Evolutionary conservation across 176 grass and related monocot genomes (phyloP).

Genomic region (Oryza meridionalis): DNA sequence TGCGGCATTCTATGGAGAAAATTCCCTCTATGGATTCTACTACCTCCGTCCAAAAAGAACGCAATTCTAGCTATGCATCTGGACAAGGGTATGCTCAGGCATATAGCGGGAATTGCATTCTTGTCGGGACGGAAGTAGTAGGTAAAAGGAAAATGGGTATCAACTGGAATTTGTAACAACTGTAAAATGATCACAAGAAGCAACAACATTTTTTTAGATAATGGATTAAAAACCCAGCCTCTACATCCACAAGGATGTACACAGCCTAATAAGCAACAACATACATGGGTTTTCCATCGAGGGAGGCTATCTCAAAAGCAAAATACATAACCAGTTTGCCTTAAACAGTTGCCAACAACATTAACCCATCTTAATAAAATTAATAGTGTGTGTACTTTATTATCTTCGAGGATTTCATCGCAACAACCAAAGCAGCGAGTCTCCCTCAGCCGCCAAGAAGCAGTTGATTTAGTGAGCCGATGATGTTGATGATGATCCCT

Average conservation of each 20-base stretch:
- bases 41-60: no score
- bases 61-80: no score
- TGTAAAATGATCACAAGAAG: background rate
- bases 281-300: background rate
- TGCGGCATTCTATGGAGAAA: background rate
- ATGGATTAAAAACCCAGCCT: no score
- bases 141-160: background rate
- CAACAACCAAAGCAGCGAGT: background rate
- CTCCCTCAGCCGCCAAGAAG: background rate
- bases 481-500: conserved; percentile 13
- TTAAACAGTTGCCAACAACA: conserved; percentile 32
- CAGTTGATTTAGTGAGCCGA: conserved; percentile 32
- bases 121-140: background rate
- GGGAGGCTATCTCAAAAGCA: background rate
- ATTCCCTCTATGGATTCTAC: no score
- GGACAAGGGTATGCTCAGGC: no score
- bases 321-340: conserved; percentile 30
- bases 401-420: conserved; percentile 15
- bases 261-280: background rate
- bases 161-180: background rate
- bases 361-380: conserved; percentile 18
- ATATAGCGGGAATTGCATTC: no score
- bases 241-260: no score
- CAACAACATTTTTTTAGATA: no score
- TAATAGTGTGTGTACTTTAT: conserved; percentile 36